These are phyloP conservation scores for Cladosporium halotolerans DNA, from an alignment of 2,329 filamentous ascomycete genomes.

Conservation along the genomic window DNA sequence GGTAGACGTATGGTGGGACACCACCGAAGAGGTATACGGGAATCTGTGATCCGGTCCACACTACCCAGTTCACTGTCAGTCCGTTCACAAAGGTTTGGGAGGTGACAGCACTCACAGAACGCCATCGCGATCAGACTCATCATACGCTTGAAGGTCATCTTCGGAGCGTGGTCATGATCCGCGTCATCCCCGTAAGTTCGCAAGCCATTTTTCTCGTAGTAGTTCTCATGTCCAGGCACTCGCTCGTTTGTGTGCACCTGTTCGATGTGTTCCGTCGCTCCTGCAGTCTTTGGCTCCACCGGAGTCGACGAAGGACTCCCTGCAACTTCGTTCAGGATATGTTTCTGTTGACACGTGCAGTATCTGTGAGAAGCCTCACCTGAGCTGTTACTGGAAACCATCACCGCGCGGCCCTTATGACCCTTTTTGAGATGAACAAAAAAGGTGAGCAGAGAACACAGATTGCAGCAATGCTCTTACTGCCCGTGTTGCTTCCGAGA, in stretches of 20 bases:
- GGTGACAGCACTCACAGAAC: slow-evolving; percentile 32
- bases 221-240: slow-evolving; percentile 33
- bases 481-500: neutral
- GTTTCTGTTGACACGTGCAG: neutral
- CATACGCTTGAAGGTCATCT: slow-evolving; percentile 45
- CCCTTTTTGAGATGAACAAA: neutral
- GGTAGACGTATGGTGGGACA: slow-evolving; percentile 48
- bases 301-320: neutral
- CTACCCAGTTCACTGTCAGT: slow-evolving; percentile 1
- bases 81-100: neutral
- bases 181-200: slow-evolving; percentile 43
- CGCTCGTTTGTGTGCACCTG: slow-evolving; percentile 33
- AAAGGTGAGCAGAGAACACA: too few species aligned
- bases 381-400: slow-evolving; percentile 1
- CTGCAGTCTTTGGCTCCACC: neutral
- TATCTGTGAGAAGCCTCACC: neutral
- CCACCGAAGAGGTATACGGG: slow-evolving; percentile 45
- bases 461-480: too few species aligned
- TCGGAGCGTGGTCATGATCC: slow-evolving; percentile 35
- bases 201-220: slow-evolving; percentile 44
- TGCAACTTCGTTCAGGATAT: neutral
- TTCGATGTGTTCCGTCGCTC: slow-evolving; percentile 26
- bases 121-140: slow-evolving; percentile 54
- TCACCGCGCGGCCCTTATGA: neutral
- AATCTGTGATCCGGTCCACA: slow-evolving; percentile 57